phyloP scores from a whole-genome alignment of 257 asterid species.

The Nicotiana undulata region DNA sequence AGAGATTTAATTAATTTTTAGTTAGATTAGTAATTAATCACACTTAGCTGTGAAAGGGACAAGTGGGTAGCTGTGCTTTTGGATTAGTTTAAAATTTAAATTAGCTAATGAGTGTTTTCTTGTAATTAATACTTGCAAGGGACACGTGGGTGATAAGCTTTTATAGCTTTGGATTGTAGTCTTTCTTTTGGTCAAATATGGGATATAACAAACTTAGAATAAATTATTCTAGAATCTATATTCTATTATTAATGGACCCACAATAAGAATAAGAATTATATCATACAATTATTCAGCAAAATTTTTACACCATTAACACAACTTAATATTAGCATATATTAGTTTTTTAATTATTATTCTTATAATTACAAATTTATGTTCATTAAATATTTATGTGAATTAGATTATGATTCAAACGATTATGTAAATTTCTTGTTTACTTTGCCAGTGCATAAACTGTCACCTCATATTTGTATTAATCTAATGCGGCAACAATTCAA shows the following conservation, averaged over 20 bases:
- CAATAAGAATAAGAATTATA: neutral
- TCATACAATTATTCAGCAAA: no score
- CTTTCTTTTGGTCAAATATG: neutral
- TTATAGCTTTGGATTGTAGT: neutral
- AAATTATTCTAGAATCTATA: neutral
- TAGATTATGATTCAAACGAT: no score
- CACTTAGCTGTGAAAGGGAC: constrained; percentile 13
- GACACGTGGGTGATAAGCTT: constrained; percentile 21
- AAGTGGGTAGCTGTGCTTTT: neutral
- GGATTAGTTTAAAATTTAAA: neutral
- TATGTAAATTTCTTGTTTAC: no score
- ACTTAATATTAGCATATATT: no score
- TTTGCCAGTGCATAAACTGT: neutral
- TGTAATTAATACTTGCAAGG: neutral
- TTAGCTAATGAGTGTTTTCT: neutral
- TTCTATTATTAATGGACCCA: neutral
- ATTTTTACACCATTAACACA: no score
- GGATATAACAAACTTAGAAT: neutral
- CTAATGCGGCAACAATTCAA: neutral
- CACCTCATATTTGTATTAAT: neutral
- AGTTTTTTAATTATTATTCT: no score
- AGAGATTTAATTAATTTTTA: neutral
- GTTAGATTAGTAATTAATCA: neutral
- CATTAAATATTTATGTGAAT: no score
- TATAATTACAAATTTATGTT: no score